These are phyloP conservation scores for Lipomyces yamadae DNA, from an alignment of 805 yeast species.

Conservation along the genomic window DNA sequence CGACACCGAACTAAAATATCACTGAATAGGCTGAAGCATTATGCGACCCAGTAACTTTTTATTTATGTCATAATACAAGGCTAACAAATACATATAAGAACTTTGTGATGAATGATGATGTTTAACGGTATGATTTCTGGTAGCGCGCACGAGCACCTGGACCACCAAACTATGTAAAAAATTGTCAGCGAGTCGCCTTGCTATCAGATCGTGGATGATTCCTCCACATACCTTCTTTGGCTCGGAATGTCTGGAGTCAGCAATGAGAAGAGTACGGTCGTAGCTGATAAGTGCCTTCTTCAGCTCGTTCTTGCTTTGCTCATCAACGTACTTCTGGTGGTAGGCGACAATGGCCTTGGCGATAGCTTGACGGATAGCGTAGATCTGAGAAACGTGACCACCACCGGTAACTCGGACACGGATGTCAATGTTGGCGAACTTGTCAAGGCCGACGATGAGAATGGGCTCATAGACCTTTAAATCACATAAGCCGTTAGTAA, in stretches of 20 bases:
- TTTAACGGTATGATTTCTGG: slow-evolving; percentile 99
- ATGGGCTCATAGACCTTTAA: slow-evolving; percentile 91
- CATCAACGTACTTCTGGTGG: slow-evolving; percentile 99
- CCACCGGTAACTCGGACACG: slow-evolving; percentile 99
- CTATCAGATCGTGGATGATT: not conserved
- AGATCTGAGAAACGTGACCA: slow-evolving; percentile 99
- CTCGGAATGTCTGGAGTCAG: slow-evolving; percentile 99
- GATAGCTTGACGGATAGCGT: slow-evolving; percentile 99
- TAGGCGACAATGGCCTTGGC: slow-evolving; percentile 99
- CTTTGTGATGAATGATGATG: slow-evolving; percentile 9
- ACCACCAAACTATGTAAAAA: slow-evolving; percentile 80
- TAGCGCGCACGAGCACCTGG: slow-evolving; percentile 99
- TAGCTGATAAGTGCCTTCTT: slow-evolving; percentile 96
- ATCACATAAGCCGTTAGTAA: not conserved
- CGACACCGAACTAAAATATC: not conserved
- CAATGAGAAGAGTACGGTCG: slow-evolving; percentile 99
- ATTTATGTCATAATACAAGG: slow-evolving; percentile 21
- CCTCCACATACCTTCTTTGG: slow-evolving; percentile 75
- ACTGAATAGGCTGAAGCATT: not conserved
- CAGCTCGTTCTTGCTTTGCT: slow-evolving; percentile 98
- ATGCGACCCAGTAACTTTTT: slow-evolving; percentile 17
- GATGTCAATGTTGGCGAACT: slow-evolving; percentile 97
- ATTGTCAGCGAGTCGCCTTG: not conserved
- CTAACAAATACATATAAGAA: slow-evolving; percentile 6
- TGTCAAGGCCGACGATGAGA: slow-evolving; percentile 97